These are phyloP conservation scores for Huntiella abstrusa DNA, from an alignment of 2,329 filamentous ascomycete genomes.

Conservation along the genomic window DNA sequence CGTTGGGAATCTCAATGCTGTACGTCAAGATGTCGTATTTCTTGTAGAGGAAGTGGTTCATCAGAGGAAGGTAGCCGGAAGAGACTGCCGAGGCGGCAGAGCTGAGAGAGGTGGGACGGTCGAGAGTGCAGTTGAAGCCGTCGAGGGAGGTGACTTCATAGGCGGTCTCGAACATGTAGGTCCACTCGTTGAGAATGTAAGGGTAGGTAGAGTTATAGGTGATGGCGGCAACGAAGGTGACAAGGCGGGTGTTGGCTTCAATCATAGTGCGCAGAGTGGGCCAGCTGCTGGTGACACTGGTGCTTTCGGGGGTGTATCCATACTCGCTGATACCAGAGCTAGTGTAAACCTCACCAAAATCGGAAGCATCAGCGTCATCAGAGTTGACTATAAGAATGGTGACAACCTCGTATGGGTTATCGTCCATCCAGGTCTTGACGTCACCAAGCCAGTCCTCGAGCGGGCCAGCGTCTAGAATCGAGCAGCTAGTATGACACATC, in stretches of 20 bases:
- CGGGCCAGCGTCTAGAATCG: constrained; percentile 48
- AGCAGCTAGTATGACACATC: constrained; percentile 52
- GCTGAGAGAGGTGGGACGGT: constrained; percentile 39
- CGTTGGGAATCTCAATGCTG: constrained; percentile 44
- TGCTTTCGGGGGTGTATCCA: constrained; percentile 36
- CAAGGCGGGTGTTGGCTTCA: constrained; percentile 39
- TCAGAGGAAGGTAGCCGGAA: constrained; percentile 44
- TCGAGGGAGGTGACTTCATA: constrained; percentile 43
- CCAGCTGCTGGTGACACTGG: constrained; percentile 33
- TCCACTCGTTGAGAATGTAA: constrained; percentile 45
- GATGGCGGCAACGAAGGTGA: constrained; percentile 48
- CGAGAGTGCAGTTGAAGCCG: constrained; percentile 54
- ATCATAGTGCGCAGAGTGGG: constrained; percentile 57
- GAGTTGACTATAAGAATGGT: constrained; percentile 58
- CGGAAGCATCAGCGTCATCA: constrained; percentile 34
- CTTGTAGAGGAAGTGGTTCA: constrained; percentile 66
- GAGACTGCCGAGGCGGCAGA: constrained; percentile 33
- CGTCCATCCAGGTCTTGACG: constrained; percentile 51
- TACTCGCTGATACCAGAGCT: constrained; percentile 40
- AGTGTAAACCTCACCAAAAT: constrained; percentile 36
- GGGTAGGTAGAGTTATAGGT: constrained; percentile 24
- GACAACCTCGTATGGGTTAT: constrained; percentile 54
- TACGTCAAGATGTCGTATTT: constrained; percentile 23
- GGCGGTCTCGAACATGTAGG: constrained; percentile 52
- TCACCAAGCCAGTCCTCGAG: constrained; percentile 43